phyloP scores from a whole-genome alignment of 2,329 filamentous ascomycete genomes.

The Rutstroemia sp. region DNA sequence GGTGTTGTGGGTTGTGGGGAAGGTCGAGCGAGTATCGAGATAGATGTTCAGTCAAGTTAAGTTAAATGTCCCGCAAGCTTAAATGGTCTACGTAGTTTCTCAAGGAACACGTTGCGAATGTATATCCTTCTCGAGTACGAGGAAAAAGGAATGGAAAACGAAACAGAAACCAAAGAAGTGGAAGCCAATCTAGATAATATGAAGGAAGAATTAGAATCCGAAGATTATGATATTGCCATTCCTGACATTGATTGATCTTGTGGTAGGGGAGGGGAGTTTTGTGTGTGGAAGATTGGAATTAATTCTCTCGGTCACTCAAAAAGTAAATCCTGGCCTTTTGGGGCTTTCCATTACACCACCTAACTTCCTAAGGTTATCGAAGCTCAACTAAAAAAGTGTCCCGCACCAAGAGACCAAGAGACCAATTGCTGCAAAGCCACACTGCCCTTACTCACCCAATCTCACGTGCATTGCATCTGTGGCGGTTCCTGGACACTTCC shows the following conservation, averaged over 20 bases:
- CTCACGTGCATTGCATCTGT: too few relatives aligned
- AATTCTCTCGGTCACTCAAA: background rate
- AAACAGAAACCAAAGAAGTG: too few relatives aligned
- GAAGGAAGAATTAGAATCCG: background rate
- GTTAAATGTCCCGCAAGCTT: conserved; percentile 11
- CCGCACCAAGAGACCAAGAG: too few relatives aligned
- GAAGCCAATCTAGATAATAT: conserved; percentile 9
- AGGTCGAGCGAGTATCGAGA: conserved; percentile 7
- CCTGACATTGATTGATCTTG: conserved; percentile 16
- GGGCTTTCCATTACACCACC: background rate
- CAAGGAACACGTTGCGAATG: conserved; percentile 26
- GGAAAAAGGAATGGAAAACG: background rate
- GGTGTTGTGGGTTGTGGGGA: conserved; percentile 9
- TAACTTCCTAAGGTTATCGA: too few relatives aligned
- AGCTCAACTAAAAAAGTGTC: background rate
- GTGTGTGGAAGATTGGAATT: background rate
- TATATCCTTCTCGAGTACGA: conserved; percentile 9
- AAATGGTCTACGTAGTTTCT: conserved; percentile 11
- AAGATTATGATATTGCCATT: conserved; percentile 11
- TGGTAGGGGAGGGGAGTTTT: background rate
- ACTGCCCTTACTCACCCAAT: too few relatives aligned
- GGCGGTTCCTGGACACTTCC: too few relatives aligned
- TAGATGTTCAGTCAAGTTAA: background rate
- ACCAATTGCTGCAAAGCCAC: too few relatives aligned
- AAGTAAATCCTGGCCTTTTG: background rate